Percentiles rank a stretch among this genome's conserved stretches.
These are phyloP conservation scores for Mortierella sp. DNA, from an alignment of 371 early-diverging fungal species.

Conservation along the genomic window DNA sequence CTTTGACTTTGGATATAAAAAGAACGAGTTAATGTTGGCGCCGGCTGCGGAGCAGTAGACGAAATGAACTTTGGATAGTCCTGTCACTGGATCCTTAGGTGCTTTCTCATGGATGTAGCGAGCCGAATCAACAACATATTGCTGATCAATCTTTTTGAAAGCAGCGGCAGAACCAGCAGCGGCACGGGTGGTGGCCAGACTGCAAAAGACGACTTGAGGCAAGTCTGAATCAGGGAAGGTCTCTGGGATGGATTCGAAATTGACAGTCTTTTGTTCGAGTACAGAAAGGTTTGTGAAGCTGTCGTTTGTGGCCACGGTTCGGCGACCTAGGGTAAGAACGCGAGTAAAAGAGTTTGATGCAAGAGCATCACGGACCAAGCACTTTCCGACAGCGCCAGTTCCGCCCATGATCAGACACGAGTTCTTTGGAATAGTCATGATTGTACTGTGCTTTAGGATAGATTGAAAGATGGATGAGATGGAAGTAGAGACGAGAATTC, in stretches of 20 bases:
- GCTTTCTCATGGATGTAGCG: constrained; percentile 73
- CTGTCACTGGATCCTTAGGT: constrained; percentile 48
- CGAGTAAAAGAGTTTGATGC: constrained; percentile 67
- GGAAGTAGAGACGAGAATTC: not conserved
- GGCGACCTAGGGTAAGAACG: constrained; percentile 74
- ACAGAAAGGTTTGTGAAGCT: constrained; percentile 25
- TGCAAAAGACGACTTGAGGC: constrained; percentile 70
- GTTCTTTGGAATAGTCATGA: constrained; percentile 43
- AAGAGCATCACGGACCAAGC: constrained; percentile 72
- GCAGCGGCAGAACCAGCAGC: constrained; percentile 75
- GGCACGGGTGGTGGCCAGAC: constrained; percentile 78
- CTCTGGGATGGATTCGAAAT: constrained; percentile 61
- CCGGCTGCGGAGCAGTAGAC: constrained; percentile 72
- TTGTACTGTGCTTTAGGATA: not conserved
- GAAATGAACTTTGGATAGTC: constrained; percentile 68
- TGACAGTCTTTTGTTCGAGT: constrained; percentile 60
- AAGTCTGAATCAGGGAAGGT: constrained; percentile 33
- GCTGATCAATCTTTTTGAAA: constrained; percentile 81
- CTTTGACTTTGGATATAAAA: constrained; percentile 80
- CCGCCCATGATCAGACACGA: constrained; percentile 60
- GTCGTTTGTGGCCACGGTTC: constrained; percentile 32
- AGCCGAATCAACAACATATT: constrained; percentile 76
- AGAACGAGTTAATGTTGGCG: constrained; percentile 69
- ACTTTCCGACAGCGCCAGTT: constrained; percentile 81
- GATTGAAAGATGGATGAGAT: not conserved